Conservation (phyloP, 176 grass and related monocot species). For the Ensete ventricosum region DNA sequence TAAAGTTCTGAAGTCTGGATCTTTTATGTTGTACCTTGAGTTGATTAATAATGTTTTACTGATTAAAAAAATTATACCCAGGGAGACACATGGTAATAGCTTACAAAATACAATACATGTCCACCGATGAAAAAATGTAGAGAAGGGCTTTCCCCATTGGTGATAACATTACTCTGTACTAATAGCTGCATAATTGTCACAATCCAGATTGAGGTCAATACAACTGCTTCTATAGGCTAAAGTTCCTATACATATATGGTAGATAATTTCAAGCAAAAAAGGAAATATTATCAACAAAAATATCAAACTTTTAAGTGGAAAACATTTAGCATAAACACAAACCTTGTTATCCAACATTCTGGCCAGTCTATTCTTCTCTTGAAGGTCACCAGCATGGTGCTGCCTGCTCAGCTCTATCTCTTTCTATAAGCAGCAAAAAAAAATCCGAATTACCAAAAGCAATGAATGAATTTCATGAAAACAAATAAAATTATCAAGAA, state of each 20-base stretch:
- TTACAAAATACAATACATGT: no score
- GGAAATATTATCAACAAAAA: background rate
- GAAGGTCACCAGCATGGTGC: conserved; percentile 80
- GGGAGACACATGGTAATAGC: no score
- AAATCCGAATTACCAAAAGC: background rate
- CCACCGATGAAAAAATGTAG: no score
- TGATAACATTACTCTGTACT: no score
- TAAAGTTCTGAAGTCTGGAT: no score
- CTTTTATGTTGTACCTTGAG: no score
- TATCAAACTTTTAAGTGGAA: background rate
- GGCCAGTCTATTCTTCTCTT: conserved; percentile 83
- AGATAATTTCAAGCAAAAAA: background rate
- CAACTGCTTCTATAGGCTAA: background rate
- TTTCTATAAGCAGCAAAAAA: conserved; percentile 40
- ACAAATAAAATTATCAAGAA: conserved; percentile 3
- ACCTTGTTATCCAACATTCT: conserved; percentile 79
- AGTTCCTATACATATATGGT: background rate
- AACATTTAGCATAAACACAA: conserved; percentile 3
- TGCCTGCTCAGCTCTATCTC: conserved; percentile 85
- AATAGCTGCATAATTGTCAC: no score
- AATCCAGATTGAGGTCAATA: no score
- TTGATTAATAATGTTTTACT: no score
- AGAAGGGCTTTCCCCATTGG: no score
- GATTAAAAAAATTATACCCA: no score
- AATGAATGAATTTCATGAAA: background rate